phyloP scores from a whole-genome alignment of 805 yeast genomes.

The Wickerhamiella shivajii region DNA sequence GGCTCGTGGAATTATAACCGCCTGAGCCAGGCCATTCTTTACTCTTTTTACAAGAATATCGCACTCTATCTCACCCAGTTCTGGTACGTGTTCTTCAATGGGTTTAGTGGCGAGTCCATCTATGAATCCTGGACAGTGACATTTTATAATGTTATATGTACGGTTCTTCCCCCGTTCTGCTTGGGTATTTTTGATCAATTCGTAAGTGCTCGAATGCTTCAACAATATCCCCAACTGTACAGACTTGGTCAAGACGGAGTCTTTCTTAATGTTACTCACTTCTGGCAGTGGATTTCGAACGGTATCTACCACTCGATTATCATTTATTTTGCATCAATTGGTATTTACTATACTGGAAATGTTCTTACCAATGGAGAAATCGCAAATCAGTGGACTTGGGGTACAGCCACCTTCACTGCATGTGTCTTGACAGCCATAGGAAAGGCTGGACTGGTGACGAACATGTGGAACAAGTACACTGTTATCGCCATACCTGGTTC shows the following conservation, averaged over 20 bases:
- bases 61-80: constrained; percentile 95
- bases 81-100: constrained; percentile 90
- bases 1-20: constrained; percentile 98
- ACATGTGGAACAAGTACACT: constrained; percentile 91
- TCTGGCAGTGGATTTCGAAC: constrained; percentile 95
- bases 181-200: constrained; percentile 95
- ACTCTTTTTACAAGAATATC: constrained; percentile 90
- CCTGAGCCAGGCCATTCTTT: constrained; percentile 78
- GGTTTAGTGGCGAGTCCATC: constrained; percentile 88
- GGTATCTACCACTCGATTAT: constrained; percentile 91
- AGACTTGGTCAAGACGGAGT: constrained; percentile 77
- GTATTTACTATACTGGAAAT: constrained; percentile 55
- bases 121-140: constrained; percentile 98
- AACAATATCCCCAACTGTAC: constrained; percentile 85
- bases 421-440: constrained; percentile 83
- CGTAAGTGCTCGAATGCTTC: constrained; percentile 76
- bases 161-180: constrained; percentile 91
- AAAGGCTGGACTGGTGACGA: constrained; percentile 84
- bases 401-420: constrained; percentile 75
- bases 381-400: constrained; percentile 91
- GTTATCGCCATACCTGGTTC: constrained; percentile 92
- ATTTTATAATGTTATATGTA: constrained; percentile 83
- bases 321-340: constrained; percentile 56
- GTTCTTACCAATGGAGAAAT: constrained; percentile 47
- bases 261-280: constrained; percentile 79